Evolutionary conservation across 352 stramenopile species (phyloP).

Genomic region (Sclerospora graminicola): DNA sequence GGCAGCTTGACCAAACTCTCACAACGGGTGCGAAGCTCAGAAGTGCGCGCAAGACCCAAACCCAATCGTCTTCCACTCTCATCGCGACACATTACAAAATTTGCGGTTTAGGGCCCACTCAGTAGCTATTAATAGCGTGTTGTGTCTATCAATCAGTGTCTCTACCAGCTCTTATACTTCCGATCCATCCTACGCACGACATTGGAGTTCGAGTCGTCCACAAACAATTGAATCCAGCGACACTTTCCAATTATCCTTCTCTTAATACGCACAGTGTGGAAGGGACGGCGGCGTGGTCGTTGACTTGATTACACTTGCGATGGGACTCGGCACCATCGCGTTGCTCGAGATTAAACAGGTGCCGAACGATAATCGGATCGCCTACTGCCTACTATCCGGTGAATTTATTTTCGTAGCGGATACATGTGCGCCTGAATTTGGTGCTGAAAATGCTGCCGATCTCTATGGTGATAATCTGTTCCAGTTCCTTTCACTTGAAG

Average conservation of each 20-base stretch:
- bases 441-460: conserved; percentile 14
- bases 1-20: conserved; percentile 14
- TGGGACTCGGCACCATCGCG: conserved; percentile 43
- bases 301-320: conserved; percentile 5
- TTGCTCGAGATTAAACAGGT: conserved; percentile 54
- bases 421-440: conserved; percentile 34
- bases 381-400: conserved; percentile 56
- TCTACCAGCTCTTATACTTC: conserved; percentile 19
- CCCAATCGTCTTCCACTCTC: conserved; percentile 16
- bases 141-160: conserved; percentile 20
- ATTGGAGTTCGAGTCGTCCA: neutral
- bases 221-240: neutral
- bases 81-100: conserved; percentile 15
- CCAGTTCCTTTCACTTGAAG: conserved; percentile 38
- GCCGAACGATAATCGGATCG: conserved; percentile 35
- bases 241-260: conserved; percentile 8
- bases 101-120: conserved; percentile 7
- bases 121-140: conserved; percentile 25
- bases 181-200: neutral
- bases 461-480: conserved; percentile 58
- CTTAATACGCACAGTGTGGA: neutral
- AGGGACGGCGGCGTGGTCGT: conserved; percentile 1
- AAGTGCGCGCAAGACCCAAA: neutral
- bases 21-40: conserved; percentile 9
- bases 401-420: conserved; percentile 67